Base-by-base conservation (phyloP, 2,329 filamentous ascomycete genomes). In the Alternaria angustiovoidea region DNA sequence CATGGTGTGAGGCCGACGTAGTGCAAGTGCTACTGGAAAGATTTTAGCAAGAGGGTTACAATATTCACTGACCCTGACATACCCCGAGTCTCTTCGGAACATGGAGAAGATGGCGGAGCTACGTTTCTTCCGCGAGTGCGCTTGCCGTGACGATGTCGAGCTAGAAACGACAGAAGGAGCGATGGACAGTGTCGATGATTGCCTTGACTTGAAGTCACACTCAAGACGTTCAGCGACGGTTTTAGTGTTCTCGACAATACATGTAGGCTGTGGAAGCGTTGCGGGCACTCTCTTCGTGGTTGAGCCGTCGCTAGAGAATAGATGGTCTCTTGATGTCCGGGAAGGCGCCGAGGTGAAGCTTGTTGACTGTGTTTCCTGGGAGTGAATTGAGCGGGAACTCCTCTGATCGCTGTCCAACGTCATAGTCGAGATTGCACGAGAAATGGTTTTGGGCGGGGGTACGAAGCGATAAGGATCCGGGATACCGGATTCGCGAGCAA, bases 361-460 rank as follows among this genome's bases (percentile, higher is more conserved):
- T 9, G 76, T 78, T 6, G 74, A 78, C 32, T 77, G 75, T 2
- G 75, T 76, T 41, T 76, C 75, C 32, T 71, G 71, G 8, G 75
- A 78, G 47, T 72, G 74, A 7, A 77, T 64, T 12, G 75, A 78
- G 18, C 73, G 62, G n/a, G 73, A 75, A 59, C 74, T 78, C 38
- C 72, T 59, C 28, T 67, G 64, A 36, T 73, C 75, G 61, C 72
- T 78, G 28, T 71, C 68, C 30, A 73, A 56, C 7, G 73, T 77
- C 41, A 73, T 59, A 47, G 71, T 72, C 7, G 75, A 76, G 18
- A 74, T 58, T n/a, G 74, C 70, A 30, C 71, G 68, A 4, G 73
- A 70, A 8, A 72, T 59, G 11, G 68, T 63, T 32, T 68, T 62
- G 38, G 64, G 56, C 8, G 72, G 66, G 41, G 62, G 69, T 22